phyloP scores from a whole-genome alignment of 768 basidiomycete species.

The Tulasnella sp. region DNA sequence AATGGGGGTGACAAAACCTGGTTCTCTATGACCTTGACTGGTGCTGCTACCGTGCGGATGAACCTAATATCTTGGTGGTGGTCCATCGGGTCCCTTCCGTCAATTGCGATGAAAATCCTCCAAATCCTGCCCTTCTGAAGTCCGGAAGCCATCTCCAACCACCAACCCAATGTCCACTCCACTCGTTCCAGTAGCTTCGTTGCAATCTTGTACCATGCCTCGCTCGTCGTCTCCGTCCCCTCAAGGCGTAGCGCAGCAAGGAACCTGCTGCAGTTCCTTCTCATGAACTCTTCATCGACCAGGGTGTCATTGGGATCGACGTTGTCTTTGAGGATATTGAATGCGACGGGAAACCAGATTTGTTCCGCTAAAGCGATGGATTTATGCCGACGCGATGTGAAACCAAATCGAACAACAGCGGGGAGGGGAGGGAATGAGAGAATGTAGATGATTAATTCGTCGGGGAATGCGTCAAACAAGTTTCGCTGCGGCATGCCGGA shows the following conservation, averaged over 20 bases:
- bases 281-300: background rate
- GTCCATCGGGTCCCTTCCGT: background rate
- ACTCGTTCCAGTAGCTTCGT: background rate
- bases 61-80: background rate
- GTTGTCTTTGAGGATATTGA: background rate
- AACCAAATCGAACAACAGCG: background rate
- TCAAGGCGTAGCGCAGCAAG: background rate
- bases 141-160: background rate
- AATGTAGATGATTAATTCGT: background rate
- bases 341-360: background rate
- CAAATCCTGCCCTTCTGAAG: background rate
- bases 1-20: background rate
- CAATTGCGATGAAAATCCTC: background rate
- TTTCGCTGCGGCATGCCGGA: background rate
- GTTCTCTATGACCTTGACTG: background rate
- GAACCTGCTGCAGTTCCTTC: background rate
- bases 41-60: background rate
- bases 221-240: background rate
- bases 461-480: background rate
- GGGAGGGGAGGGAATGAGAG: background rate
- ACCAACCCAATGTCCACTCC: background rate
- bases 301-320: background rate
- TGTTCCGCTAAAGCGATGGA: background rate
- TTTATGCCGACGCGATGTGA: background rate
- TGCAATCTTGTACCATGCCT: background rate